Conservation (phyloP, 352 stramenopile species). For the Phytopythium kandeliae region DNA sequence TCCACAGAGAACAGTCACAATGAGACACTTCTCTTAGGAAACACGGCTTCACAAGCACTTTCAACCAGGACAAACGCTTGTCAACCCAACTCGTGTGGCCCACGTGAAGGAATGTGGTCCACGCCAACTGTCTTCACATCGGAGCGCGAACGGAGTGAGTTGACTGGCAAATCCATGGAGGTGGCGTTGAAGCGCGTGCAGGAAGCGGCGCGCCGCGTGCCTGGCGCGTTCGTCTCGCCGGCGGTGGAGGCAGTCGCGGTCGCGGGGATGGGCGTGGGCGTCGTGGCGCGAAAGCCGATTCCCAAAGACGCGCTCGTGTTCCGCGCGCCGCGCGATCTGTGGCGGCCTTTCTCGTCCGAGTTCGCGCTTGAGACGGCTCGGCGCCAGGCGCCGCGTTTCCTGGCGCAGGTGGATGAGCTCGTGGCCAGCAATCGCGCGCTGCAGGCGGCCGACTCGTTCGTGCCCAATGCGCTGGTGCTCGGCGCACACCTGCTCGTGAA, state of each 20-base stretch:
- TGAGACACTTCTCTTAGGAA: too few relatives aligned
- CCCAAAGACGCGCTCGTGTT: conserved; percentile 61
- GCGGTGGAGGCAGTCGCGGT: conserved; percentile 42
- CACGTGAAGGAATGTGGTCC: too few relatives aligned
- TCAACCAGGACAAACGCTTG: too few relatives aligned
- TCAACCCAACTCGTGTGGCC: too few relatives aligned
- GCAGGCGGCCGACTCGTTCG: conserved; percentile 27
- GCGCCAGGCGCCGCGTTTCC: conserved; percentile 55
- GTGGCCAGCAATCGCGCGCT: conserved; percentile 26
- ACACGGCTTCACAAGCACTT: too few relatives aligned
- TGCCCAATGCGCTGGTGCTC: conserved; percentile 62
- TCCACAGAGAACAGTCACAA: too few relatives aligned
- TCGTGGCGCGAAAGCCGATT: conserved; percentile 50
- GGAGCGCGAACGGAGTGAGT: too few relatives aligned
- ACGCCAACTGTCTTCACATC: too few relatives aligned
- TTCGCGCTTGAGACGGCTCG: conserved; percentile 52
- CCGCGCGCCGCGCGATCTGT: conserved; percentile 43
- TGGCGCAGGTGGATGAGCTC: conserved; percentile 49
- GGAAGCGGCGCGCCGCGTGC: conserved; percentile 44
- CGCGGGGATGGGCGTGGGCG: conserved; percentile 55
- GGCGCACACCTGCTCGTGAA: conserved; percentile 64
- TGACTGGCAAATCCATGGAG: conserved; percentile 13
- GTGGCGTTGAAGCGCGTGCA: conserved; percentile 39
- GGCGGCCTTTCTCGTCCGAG: conserved; percentile 75
- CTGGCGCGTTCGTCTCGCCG: conserved; percentile 43